Percentiles rank a stretch among this genome's conserved stretches.
These are phyloP conservation scores for Diutina sp. DNA, from an alignment of 1,139 yeast species.

Conservation along the genomic window DNA sequence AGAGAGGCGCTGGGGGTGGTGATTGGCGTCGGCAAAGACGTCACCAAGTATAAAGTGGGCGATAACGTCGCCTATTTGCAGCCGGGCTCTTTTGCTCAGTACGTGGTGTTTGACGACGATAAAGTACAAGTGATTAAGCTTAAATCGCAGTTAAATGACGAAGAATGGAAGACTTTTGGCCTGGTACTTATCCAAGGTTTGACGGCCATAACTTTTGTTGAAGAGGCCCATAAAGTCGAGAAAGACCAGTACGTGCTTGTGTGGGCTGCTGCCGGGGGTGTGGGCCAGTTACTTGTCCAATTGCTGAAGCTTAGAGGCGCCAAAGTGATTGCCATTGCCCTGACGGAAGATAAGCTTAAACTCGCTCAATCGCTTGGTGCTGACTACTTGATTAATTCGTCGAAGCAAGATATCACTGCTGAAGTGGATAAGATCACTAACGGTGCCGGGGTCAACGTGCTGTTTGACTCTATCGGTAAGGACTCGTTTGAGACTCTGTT, in stretches of 20 bases:
- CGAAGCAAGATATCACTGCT: slow-evolving; percentile 40
- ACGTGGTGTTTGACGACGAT: slow-evolving; percentile 33
- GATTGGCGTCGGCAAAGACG: slow-evolving; percentile 53
- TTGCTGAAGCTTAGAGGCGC: slow-evolving; percentile 53
- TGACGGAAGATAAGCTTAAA: slow-evolving; percentile 52
- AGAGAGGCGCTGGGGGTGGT: slow-evolving; percentile 74
- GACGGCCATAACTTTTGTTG: slow-evolving; percentile 61
- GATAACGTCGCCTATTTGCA: slow-evolving; percentile 56
- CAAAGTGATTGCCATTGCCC: slow-evolving; percentile 73
- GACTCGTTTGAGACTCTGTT: slow-evolving; percentile 59
- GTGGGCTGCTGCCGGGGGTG: slow-evolving; percentile 95
- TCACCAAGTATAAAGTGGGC: slow-evolving; percentile 46
- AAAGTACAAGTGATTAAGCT: slow-evolving; percentile 30
- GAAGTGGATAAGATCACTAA: slow-evolving; percentile 55
- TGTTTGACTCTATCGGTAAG: slow-evolving; percentile 76
- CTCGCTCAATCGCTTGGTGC: slow-evolving; percentile 65
- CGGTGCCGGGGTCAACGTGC: slow-evolving; percentile 61
- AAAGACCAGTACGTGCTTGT: slow-evolving; percentile 59
- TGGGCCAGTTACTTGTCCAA: slow-evolving; percentile 61
- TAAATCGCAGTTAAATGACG: slow-evolving; percentile 32
- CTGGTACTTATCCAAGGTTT: slow-evolving; percentile 59
- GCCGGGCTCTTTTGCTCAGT: slow-evolving; percentile 55
- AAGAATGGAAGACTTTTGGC: slow-evolving; percentile 39
- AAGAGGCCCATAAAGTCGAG: slow-evolving; percentile 54
- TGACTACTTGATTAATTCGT: slow-evolving; percentile 50